Conservation (phyloP, 208 protist genomes). For the Leishmania mexicana region DNA sequence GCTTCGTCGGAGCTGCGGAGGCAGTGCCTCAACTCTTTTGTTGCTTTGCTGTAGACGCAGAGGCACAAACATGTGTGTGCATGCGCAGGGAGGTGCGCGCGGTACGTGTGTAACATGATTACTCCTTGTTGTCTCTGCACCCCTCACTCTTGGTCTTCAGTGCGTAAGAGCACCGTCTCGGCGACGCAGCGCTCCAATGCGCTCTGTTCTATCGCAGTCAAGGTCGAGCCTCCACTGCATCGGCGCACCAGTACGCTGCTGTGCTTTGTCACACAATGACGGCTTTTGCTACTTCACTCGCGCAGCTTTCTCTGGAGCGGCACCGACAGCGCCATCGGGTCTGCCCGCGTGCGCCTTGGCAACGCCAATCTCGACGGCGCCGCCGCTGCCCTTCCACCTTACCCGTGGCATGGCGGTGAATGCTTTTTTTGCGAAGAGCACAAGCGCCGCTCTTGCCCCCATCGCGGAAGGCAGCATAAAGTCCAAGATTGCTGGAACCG, state of each 20-base stretch:
- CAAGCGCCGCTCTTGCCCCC: constrained; percentile 43
- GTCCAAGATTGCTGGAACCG: constrained; percentile 60
- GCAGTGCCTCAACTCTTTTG: not conserved
- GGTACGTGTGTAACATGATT: not conserved
- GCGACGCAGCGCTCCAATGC: not conserved
- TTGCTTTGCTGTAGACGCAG: not conserved
- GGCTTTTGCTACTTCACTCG: not conserved
- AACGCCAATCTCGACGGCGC: not conserved
- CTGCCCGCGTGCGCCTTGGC: not conserved
- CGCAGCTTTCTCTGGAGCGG: not conserved
- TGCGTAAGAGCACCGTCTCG: not conserved
- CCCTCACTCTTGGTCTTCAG: not conserved
- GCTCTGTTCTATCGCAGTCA: too few species aligned
- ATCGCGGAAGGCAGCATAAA: constrained; percentile 56
- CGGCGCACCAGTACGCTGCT: not conserved
- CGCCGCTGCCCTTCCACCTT: constrained; percentile 8
- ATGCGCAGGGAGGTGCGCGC: not conserved
- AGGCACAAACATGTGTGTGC: not conserved
- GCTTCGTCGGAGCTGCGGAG: not conserved
- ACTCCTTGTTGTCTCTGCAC: not conserved
- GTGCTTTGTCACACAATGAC: not conserved
- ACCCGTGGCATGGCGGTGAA: constrained; percentile 43
- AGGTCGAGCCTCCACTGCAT: not conserved
- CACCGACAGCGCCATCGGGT: too few species aligned
- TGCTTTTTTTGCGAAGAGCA: constrained; percentile 59